Percentiles rank a stretch among this genome's conserved stretches.
Conservation (phyloP, 2,329 filamentous ascomycete genomes). For the Ophiognomonia clavigignenti-juglandacearum region DNA sequence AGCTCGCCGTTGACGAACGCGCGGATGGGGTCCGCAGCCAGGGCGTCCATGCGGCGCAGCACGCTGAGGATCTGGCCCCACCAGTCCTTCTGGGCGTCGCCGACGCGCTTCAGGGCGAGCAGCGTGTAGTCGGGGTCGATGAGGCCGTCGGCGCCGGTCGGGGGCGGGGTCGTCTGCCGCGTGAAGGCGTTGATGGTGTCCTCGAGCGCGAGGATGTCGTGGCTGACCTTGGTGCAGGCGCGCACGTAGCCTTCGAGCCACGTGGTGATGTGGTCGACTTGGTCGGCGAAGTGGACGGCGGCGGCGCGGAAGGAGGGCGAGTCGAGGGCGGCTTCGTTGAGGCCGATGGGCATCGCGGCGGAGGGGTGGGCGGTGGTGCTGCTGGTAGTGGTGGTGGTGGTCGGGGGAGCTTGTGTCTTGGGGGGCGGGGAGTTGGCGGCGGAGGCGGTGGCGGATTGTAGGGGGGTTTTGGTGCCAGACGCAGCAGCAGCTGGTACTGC, state of each 20-base stretch:
- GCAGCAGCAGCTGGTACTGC: too few relatives aligned
- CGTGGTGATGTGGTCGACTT: conserved; percentile 84
- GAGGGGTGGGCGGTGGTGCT: conserved; percentile 19
- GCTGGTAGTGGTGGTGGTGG: not conserved
- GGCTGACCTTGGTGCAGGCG: conserved; percentile 49
- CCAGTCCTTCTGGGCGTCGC: conserved; percentile 81
- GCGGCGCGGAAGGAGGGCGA: conserved; percentile 92
- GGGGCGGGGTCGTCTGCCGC: conserved; percentile 67
- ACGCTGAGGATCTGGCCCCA: conserved; percentile 72
- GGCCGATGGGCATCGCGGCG: conserved; percentile 64
- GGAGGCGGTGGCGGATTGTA: not conserved
- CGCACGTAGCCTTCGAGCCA: conserved; percentile 70
- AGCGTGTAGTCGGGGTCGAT: conserved; percentile 95
- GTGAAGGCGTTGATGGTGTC: conserved; percentile 74
- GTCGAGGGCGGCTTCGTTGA: conserved; percentile 94
- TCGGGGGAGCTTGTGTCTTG: not conserved
- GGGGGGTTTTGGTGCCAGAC: conserved; percentile 4
- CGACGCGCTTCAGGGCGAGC: conserved; percentile 77
- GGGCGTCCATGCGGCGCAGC: conserved; percentile 71
- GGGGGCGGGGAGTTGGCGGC: not conserved
- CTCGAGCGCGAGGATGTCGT: conserved; percentile 70
- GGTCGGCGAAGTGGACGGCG: conserved; percentile 80
- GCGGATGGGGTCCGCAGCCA: conserved; percentile 77
- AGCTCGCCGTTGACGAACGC: conserved; percentile 75
- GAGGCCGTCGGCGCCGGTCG: conserved; percentile 72